Evolutionary conservation across 1,139 yeast species (phyloP).

Genomic region (Hansenula sp.): DNA sequence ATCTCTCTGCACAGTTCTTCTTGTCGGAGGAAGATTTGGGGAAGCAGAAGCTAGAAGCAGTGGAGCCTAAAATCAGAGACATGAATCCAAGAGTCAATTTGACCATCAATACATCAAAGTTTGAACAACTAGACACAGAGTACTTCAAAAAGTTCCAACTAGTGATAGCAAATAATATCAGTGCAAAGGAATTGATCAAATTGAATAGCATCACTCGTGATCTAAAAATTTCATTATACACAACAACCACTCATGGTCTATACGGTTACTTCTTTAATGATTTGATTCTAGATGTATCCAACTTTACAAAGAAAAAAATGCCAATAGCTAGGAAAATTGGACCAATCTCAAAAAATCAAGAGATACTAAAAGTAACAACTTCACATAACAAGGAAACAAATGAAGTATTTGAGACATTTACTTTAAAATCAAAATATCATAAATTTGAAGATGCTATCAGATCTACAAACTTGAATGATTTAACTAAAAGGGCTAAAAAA

Average conservation of each 20-base stretch:
- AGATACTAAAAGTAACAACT: slow-evolving; percentile 43
- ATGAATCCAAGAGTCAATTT: slow-evolving; percentile 75
- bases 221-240: slow-evolving; percentile 60
- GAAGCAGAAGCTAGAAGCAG: slow-evolving; percentile 47
- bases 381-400: slow-evolving; percentile 31
- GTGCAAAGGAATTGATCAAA: slow-evolving; percentile 34
- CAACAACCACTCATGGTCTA: slow-evolving; percentile 70
- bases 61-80: slow-evolving; percentile 52
- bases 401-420: slow-evolving; percentile 42
- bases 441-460: slow-evolving; percentile 34
- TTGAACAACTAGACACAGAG: slow-evolving; percentile 29
- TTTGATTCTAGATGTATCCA: slow-evolving; percentile 53
- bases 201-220: slow-evolving; percentile 52
- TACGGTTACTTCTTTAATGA: slow-evolving; percentile 83
- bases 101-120: slow-evolving; percentile 28
- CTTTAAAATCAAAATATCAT: slow-evolving; percentile 51
- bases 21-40: slow-evolving; percentile 58
- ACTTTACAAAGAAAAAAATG: slow-evolving; percentile 47
- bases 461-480: slow-evolving; percentile 23
- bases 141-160: slow-evolving; percentile 63
- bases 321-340: slow-evolving; percentile 44
- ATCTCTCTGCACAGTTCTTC: slow-evolving; percentile 77
- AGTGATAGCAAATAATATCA: slow-evolving; percentile 70
- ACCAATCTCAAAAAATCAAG: slow-evolving; percentile 29
- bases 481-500: slow-evolving; percentile 19